Conservation (phyloP, 768 basidiomycete species). For the Pleurotus ostreatus region DNA sequence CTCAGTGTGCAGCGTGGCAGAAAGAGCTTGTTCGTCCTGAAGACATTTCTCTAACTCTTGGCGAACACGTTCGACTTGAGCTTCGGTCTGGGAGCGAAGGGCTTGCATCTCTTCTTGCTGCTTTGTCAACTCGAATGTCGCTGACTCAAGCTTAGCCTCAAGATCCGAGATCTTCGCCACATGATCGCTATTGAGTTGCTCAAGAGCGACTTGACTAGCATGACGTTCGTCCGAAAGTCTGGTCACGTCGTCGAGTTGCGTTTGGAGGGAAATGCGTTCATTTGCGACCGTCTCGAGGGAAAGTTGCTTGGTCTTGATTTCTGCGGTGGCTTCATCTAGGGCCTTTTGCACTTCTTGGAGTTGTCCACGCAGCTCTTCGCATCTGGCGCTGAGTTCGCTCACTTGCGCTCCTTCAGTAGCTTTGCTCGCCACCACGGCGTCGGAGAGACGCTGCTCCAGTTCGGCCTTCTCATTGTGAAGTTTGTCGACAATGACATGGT, state of each 20-base stretch:
- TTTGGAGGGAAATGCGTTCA: background rate
- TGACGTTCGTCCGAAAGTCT: background rate
- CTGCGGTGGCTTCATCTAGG: background rate
- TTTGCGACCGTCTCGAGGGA: background rate
- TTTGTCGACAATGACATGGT: conserved; percentile 23
- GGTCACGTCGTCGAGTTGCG: background rate
- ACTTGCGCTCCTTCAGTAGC: conserved; percentile 21
- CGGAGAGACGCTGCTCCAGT: conserved; percentile 22
- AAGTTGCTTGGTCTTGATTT: background rate
- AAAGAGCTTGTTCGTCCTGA: conserved; percentile 28
- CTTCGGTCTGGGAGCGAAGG: background rate
- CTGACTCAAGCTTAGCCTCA: background rate
- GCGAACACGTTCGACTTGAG: background rate
- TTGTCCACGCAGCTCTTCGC: conserved; percentile 12
- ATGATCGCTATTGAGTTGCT: background rate
- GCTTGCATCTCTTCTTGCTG: conserved; percentile 1
- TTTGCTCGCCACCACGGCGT: conserved; percentile 20
- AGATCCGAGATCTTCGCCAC: background rate
- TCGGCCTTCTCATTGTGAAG: conserved; percentile 23
- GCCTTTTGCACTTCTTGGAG: background rate
- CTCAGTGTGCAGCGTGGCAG: conserved; percentile 23
- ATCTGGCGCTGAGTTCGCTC: conserved; percentile 27
- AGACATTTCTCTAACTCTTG: conserved; percentile 10
- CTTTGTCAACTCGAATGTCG: background rate
- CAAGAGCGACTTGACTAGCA: background rate